Conservation (phyloP, 148 eudicot genomes). For the Silene latifolia region DNA sequence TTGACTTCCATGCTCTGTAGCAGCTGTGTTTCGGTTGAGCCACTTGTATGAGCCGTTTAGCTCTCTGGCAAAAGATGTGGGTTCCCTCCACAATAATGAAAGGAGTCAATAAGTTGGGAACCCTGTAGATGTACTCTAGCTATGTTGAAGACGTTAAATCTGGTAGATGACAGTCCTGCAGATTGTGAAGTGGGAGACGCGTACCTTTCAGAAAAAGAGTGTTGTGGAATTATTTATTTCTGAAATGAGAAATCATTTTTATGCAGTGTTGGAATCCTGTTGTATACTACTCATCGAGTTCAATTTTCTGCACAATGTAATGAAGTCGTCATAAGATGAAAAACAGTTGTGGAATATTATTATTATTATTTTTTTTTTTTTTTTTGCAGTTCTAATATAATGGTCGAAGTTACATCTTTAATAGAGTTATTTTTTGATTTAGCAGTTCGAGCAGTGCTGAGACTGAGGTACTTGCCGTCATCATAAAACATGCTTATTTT, state of each 20-base stretch:
- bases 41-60: neutral
- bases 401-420: no score
- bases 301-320: neutral
- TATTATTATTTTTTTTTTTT: no score
- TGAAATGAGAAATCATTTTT: neutral
- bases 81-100: neutral
- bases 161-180: neutral
- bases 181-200: neutral
- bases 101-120: neutral
- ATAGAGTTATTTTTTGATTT: no score
- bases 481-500: no score
- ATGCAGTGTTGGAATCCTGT: neutral
- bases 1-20: constrained; percentile 24
- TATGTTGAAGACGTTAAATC: neutral
- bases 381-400: no score
- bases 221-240: constrained; percentile 6
- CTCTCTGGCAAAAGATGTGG: neutral
- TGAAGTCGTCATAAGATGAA: neutral
- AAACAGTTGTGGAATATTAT: no score
- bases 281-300: neutral
- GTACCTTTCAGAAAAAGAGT: neutral
- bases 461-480: no score
- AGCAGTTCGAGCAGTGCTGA: no score
- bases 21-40: neutral
- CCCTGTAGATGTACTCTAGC: neutral